Evolutionary conservation across 2,329 filamentous ascomycete genomes (phyloP).

Genomic region (Fonsecaea nubica): DNA sequence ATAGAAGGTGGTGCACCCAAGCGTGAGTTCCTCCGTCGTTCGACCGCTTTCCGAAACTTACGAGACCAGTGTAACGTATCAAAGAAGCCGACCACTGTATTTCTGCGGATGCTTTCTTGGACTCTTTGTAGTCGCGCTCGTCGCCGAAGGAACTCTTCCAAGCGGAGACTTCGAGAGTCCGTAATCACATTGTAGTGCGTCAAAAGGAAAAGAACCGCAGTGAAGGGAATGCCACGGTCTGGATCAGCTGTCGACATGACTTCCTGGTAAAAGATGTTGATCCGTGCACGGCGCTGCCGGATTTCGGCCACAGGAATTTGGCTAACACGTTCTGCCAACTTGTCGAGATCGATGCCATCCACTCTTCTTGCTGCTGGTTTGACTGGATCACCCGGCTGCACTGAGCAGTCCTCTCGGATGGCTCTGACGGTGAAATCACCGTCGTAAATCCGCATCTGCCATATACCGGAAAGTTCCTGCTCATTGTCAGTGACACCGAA

Average conservation of each 20-base stretch:
- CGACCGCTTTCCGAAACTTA: slow-evolving; percentile 76
- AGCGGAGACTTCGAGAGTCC: slow-evolving; percentile 90
- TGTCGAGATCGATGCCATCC: slow-evolving; percentile 72
- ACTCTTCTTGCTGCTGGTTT: slow-evolving; percentile 50
- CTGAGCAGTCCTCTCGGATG: slow-evolving; percentile 83
- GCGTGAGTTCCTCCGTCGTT: slow-evolving; percentile 74
- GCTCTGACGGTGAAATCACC: slow-evolving; percentile 84
- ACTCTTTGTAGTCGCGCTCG: slow-evolving; percentile 89
- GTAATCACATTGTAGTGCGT: slow-evolving; percentile 99
- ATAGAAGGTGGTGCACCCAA: slow-evolving; percentile 81
- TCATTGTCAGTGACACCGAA: slow-evolving; percentile 33
- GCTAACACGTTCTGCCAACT: slow-evolving; percentile 74
- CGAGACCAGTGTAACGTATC: slow-evolving; percentile 89
- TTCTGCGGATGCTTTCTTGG: slow-evolving; percentile 89
- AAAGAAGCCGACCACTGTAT: slow-evolving; percentile 92
- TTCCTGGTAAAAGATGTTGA: slow-evolving; percentile 97
- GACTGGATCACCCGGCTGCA: slow-evolving; percentile 59
- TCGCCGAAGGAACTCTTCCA: slow-evolving; percentile 93
- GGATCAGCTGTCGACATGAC: slow-evolving; percentile 91
- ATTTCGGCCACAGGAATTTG: slow-evolving; percentile 78
- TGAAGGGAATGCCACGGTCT: slow-evolving; percentile 88
- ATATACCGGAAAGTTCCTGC: slow-evolving; percentile 85
- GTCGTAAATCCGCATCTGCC: slow-evolving; percentile 96
- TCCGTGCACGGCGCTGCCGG: slow-evolving; percentile 74
- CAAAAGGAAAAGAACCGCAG: slow-evolving; percentile 88